phyloP scores from a whole-genome alignment of 2,329 filamentous ascomycete genomes.

The Fusarium sp. region DNA sequence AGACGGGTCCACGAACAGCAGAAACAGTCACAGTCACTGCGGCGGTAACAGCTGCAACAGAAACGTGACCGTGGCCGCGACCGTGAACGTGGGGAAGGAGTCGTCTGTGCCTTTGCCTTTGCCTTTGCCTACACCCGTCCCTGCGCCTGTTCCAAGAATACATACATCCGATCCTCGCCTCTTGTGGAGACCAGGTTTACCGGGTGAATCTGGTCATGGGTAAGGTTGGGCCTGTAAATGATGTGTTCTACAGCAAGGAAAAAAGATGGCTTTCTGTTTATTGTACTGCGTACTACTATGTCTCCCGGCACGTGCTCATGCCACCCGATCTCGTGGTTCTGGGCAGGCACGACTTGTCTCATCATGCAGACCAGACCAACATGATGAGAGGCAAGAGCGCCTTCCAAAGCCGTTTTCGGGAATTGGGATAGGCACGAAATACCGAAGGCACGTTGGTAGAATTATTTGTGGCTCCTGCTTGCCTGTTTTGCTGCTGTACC shows the following conservation, averaged over 20 bases:
- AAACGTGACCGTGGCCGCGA: slow-evolving; percentile 11
- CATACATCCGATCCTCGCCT: slow-evolving; percentile 13
- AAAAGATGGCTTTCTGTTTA: not conserved
- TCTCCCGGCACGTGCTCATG: slow-evolving; percentile 35
- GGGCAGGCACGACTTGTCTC: slow-evolving; percentile 12
- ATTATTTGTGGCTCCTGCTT: slow-evolving; percentile 9
- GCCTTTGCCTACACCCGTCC: not conserved
- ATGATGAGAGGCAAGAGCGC: not conserved
- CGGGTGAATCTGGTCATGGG: slow-evolving; percentile 1
- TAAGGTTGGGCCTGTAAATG: not conserved
- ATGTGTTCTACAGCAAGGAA: not conserved
- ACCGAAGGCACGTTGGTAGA: not conserved
- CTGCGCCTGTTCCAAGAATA: slow-evolving; percentile 27
- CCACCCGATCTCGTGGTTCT: slow-evolving; percentile 32
- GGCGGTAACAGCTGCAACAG: slow-evolving; percentile 1
- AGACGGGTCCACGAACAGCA: slow-evolving; percentile 8
- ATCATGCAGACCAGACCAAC: slow-evolving; percentile 14
- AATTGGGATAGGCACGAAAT: not conserved
- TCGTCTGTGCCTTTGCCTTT: not conserved
- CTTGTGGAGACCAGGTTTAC: not conserved
- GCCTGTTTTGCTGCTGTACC: not conserved
- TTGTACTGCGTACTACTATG: not conserved
- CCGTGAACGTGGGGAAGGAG: slow-evolving; percentile 24
- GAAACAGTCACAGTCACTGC: not conserved
- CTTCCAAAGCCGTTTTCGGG: not conserved